Evolutionary conservation across 805 yeast species (phyloP).

Genomic region (Starmera caribaea): DNA sequence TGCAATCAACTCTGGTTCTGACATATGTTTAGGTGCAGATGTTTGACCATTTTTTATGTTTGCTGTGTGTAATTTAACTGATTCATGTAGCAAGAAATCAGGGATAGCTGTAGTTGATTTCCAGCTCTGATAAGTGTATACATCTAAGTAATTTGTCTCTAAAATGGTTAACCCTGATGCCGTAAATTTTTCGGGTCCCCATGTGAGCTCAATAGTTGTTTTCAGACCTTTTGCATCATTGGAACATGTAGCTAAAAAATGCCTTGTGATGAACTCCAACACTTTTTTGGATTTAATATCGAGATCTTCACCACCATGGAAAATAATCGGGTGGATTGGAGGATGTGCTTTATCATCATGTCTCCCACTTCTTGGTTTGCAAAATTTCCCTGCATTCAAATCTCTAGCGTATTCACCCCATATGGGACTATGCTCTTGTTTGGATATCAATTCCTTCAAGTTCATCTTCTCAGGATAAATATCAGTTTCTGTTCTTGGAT

Average conservation of each 20-base stretch:
- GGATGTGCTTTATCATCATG: slow-evolving; percentile 97
- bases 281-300: slow-evolving; percentile 51
- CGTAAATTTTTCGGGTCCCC: slow-evolving; percentile 71
- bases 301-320: slow-evolving; percentile 22
- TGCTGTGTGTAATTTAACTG: slow-evolving; percentile 43
- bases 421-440: slow-evolving; percentile 40
- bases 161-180: slow-evolving; percentile 68
- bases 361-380: slow-evolving; percentile 69
- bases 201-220: slow-evolving; percentile 51
- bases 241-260: slow-evolving; percentile 88
- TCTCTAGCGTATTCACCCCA: slow-evolving; percentile 73
- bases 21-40: slow-evolving; percentile 69
- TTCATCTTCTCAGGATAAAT: slow-evolving; percentile 73
- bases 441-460: slow-evolving; percentile 45
- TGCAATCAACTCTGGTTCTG: slow-evolving; percentile 86
- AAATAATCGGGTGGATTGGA: slow-evolving; percentile 84
- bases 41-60: slow-evolving; percentile 69
- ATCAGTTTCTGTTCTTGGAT: slow-evolving; percentile 98
- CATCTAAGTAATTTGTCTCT: slow-evolving; percentile 69
- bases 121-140: slow-evolving; percentile 79
- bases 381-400: slow-evolving; percentile 29
- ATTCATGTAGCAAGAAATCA: slow-evolving; percentile 44
- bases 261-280: slow-evolving; percentile 77
- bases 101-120: slow-evolving; percentile 57
- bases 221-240: slow-evolving; percentile 76